Conservation (phyloP, 2,329 filamentous ascomycete genomes). For the Sporothrix brunneoviolacea region DNA sequence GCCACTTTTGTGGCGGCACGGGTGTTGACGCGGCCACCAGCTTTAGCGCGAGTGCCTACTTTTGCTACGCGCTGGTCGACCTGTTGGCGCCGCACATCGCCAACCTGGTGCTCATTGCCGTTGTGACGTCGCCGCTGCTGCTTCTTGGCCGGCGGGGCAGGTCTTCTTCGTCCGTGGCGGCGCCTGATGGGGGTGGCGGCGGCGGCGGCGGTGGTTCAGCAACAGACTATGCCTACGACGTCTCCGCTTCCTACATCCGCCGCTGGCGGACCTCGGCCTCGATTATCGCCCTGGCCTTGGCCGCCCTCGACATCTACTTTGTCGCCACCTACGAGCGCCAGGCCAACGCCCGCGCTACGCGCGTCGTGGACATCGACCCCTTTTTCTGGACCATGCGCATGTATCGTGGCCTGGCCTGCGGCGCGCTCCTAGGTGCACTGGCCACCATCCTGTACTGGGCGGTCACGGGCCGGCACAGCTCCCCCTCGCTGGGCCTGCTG, state of each 20-base stretch:
- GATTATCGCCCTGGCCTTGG: slow-evolving; percentile 52
- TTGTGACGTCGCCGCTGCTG: slow-evolving; percentile 60
- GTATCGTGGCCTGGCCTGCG: slow-evolving; percentile 58
- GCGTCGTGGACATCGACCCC: slow-evolving; percentile 57
- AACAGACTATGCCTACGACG: slow-evolving; percentile 12
- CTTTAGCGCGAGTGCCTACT: slow-evolving; percentile 63
- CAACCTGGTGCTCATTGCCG: slow-evolving; percentile 65
- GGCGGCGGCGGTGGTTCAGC: background rate
- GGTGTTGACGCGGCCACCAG: slow-evolving; percentile 29
- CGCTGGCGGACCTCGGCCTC: slow-evolving; percentile 66
- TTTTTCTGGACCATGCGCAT: slow-evolving; percentile 65
- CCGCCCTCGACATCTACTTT: slow-evolving; percentile 59
- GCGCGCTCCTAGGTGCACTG: slow-evolving; percentile 55
- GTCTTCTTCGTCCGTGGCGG: slow-evolving; percentile 11
- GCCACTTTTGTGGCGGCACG: slow-evolving; percentile 63
- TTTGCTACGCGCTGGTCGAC: slow-evolving; percentile 72
- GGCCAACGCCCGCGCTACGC: slow-evolving; percentile 55
- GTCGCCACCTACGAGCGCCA: slow-evolving; percentile 60
- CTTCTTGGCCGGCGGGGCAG: slow-evolving; percentile 57
- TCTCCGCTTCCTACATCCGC: slow-evolving; percentile 6
- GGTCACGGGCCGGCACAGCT: slow-evolving; percentile 58
- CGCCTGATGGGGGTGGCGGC: background rate
- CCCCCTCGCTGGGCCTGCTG: slow-evolving; percentile 5
- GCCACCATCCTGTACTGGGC: slow-evolving; percentile 66
- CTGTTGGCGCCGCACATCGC: slow-evolving; percentile 71